A percentile compares a stretch with the other conserved stretches of the same genome.
These are phyloP conservation scores for Aristolochia californica DNA, from an alignment of 164 flowering plant genomes.

Conservation along the genomic window DNA sequence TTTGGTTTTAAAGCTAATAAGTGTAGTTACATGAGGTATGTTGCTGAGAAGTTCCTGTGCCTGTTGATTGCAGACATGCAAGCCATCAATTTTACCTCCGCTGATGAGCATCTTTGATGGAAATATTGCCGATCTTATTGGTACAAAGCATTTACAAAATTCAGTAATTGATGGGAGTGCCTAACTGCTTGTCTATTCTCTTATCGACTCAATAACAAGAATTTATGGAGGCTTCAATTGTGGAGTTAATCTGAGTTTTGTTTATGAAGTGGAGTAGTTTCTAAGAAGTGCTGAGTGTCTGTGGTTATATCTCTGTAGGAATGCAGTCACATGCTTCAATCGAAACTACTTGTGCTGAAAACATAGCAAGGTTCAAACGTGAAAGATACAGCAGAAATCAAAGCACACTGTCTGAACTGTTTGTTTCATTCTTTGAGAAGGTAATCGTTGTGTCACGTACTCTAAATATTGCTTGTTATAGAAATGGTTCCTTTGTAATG, in stretches of 20 bases:
- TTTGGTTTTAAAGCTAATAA: too few relatives aligned
- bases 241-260: neutral
- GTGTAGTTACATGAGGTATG: too few relatives aligned
- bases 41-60: too few relatives aligned
- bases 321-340: conserved; percentile 40
- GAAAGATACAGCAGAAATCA: conserved; percentile 30
- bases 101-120: conserved; percentile 63
- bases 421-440: conserved; percentile 67
- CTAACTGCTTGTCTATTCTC: neutral
- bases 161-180: neutral
- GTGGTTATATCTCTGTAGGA: conserved; percentile 37
- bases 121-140: conserved; percentile 43
- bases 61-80: conserved; percentile 49
- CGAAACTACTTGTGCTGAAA: conserved; percentile 32
- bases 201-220: neutral
- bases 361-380: conserved; percentile 41
- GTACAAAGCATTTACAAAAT: conserved; percentile 44
- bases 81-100: conserved; percentile 87
- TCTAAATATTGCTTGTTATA: neutral
- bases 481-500: neutral
- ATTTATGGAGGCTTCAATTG: neutral
- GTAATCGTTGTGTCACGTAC: conserved; percentile 19
- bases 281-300: neutral
- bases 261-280: neutral
- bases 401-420: conserved; percentile 62